A percentile compares a stretch with the other conserved stretches of the same genome.
phyloP scores from a whole-genome alignment of 352 stramenopile genomes.

The Bremia lactucae region DNA sequence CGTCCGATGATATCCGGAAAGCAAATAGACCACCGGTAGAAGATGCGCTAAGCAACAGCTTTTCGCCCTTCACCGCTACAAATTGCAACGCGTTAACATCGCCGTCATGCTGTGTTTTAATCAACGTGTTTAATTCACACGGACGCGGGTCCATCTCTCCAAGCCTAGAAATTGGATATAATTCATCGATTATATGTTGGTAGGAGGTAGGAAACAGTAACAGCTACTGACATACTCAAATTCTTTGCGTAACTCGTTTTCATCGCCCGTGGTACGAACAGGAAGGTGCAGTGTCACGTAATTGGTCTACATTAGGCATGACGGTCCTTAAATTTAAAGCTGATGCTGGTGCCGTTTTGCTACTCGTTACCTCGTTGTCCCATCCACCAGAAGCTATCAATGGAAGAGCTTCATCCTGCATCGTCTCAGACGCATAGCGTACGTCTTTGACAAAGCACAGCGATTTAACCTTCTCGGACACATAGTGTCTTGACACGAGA shows the following conservation, averaged over 20 bases:
- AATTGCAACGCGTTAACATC: slow-evolving; percentile 61
- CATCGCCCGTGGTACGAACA: slow-evolving; percentile 30
- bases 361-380: slow-evolving; percentile 33
- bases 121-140: slow-evolving; percentile 38
- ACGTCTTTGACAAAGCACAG: slow-evolving; percentile 58
- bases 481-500: slow-evolving; percentile 53
- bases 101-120: slow-evolving; percentile 34
- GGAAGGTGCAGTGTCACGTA: slow-evolving; percentile 44
- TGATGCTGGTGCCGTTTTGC: neutral
- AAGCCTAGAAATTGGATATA: slow-evolving; percentile 4
- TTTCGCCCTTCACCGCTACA: slow-evolving; percentile 27
- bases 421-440: slow-evolving; percentile 20
- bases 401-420: slow-evolving; percentile 32
- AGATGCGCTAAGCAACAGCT: slow-evolving; percentile 50
- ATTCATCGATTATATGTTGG: neutral
- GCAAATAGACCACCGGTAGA: slow-evolving; percentile 40
- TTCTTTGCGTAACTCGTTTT: slow-evolving; percentile 34
- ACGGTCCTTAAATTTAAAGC: neutral
- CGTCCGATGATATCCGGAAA: slow-evolving; percentile 27
- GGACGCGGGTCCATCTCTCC: slow-evolving; percentile 5
- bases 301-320: slow-evolving; percentile 21
- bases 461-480: slow-evolving; percentile 47
- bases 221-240: slow-evolving; percentile 23
- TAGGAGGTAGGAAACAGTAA: neutral
- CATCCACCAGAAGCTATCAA: slow-evolving; percentile 46